Evolutionary conservation across 2,329 filamentous ascomycete genomes (phyloP), one percentile per base, ranked within the genome.

Genomic region (Nemania sp.): DNA sequence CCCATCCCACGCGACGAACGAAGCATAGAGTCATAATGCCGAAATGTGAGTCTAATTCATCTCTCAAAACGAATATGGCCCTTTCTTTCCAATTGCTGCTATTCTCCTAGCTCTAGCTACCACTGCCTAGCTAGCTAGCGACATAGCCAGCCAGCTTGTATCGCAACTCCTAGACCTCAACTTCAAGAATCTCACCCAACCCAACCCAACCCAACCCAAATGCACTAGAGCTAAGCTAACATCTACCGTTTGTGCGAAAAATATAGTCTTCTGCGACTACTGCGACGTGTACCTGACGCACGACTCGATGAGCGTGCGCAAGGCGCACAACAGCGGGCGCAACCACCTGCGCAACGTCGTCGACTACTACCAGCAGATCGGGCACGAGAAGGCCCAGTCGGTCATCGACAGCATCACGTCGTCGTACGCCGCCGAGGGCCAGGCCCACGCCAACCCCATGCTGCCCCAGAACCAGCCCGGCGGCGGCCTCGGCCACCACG

Each of bases 251-350:
- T n/a, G n/a, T n/a, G n/a, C n/a, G n/a, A 9, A 12, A 5, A 4
- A 9, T 9, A 9, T 31, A 90, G 86, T 89, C 82, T 90, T 90
- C 73, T 90, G 92, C 81, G 94, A 99, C 75, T 99, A 99, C 77
- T 99, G 94, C 83, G 94, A 99, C 88, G 94, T 99, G 74, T 99
- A 99, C 82, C 89, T 99, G 66, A 99, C 94, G 64, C 94, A 99
- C 82, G 94, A 99, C 81, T 96, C 91, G 40, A 97, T 97, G 93
- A 96, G 91, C 76, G 94, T 99, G 75, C 92, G 94, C 67, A 97
- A 97, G 79, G 94, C 94, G 44, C 94, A 99, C 76, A 99, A 99
- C 80, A 89, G 86, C 71, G 94, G 94, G 59, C 86, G 93, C 67
- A 99, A 99, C 77, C 94, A 99, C 71, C 78, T 99, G 60, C 90